phyloP scores from a whole-genome alignment of 805 yeast species.

The Cyberlindnera subsufficiens region DNA sequence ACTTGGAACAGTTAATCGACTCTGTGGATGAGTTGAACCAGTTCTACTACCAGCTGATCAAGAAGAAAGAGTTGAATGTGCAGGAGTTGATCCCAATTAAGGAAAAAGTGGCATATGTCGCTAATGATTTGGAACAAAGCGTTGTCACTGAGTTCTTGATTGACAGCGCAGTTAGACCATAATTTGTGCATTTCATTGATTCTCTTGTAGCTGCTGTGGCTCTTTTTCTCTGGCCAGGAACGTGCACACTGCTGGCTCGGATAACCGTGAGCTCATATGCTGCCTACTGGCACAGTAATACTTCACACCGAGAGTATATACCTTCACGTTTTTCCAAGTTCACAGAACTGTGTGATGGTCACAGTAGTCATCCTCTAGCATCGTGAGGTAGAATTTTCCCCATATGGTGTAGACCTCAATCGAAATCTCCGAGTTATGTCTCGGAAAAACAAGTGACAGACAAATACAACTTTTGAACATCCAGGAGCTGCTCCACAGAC shows the following conservation, averaged over 20 bases:
- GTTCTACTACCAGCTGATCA: slow-evolving; percentile 21
- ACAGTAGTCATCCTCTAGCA: too few species aligned
- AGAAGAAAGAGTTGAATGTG: slow-evolving; percentile 16
- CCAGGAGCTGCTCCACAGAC: not conserved
- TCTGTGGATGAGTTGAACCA: slow-evolving; percentile 21
- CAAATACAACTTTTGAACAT: too few species aligned
- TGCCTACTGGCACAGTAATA: too few species aligned
- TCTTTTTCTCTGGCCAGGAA: not conserved
- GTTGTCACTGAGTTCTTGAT: slow-evolving; percentile 19
- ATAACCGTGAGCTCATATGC: too few species aligned
- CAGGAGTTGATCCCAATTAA: slow-evolving; percentile 25
- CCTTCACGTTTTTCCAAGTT: too few species aligned
- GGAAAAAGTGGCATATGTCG: slow-evolving; percentile 24
- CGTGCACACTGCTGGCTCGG: too few species aligned
- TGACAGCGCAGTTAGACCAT: slow-evolving; percentile 19
- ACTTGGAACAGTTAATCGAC: slow-evolving; percentile 20
- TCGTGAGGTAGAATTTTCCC: too few species aligned
- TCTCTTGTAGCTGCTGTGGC: not conserved
- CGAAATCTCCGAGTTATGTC: too few species aligned
- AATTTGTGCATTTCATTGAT: not conserved
- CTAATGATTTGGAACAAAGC: slow-evolving; percentile 23
- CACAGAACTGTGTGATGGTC: too few species aligned
- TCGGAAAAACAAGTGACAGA: too few species aligned
- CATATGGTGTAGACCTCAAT: too few species aligned
- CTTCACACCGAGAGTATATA: too few species aligned